phyloP scores from a whole-genome alignment of 345 rosid species.

The Alliaria petiolata region DNA sequence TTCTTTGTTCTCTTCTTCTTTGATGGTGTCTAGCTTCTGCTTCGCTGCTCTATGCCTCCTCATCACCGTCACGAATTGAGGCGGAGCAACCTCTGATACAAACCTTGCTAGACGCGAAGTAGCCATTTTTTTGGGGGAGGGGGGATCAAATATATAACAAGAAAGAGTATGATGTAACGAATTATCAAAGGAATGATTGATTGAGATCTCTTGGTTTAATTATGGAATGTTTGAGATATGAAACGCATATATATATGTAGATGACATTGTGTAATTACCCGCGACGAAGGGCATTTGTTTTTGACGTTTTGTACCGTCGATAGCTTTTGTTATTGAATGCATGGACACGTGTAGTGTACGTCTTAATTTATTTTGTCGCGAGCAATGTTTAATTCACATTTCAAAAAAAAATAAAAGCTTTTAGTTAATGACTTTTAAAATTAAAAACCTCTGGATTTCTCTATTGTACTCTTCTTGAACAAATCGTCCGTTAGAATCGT shows the following conservation, averaged over 20 bases:
- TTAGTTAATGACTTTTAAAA: neutral
- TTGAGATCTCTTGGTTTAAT: neutral
- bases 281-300: conserved; percentile 23
- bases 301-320: conserved; percentile 33
- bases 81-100: conserved; percentile 77
- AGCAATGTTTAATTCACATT: neutral
- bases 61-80: conserved; percentile 62
- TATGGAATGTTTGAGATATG: conserved; percentile 18
- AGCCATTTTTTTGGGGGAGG: conserved; percentile 57
- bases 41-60: conserved; percentile 49
- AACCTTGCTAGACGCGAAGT: conserved; percentile 65
- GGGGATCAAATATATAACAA: neutral
- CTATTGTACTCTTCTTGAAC: neutral
- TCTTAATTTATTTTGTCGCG: neutral
- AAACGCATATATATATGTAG: neutral
- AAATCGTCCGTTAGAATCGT: neutral
- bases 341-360: conserved; percentile 23
- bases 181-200: neutral
- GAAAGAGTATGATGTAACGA: neutral
- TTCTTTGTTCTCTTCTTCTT: conserved; percentile 69
- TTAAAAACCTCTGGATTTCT: neutral
- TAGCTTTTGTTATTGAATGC: conserved; percentile 27
- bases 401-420: neutral
- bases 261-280: conserved; percentile 4
- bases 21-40: conserved; percentile 70